Evolutionary conservation across 2,329 filamentous ascomycete species (phyloP).

Genomic region (Tympanopsis confertula): DNA sequence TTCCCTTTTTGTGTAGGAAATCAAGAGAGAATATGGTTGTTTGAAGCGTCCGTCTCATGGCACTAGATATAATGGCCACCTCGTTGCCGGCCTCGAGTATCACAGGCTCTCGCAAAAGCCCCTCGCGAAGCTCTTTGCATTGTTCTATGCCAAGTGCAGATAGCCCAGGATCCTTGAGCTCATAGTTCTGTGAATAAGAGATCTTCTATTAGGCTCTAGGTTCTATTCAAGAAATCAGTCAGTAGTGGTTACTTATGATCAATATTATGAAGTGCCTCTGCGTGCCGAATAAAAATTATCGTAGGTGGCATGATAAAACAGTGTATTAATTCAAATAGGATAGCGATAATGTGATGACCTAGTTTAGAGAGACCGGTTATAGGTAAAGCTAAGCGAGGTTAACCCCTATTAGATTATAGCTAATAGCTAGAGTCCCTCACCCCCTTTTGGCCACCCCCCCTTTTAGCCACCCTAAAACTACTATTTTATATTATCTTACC

Average conservation of each 20-base stretch:
- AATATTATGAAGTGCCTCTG: slow-evolving; percentile 53
- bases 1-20: slow-evolving; percentile 41
- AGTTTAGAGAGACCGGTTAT: too few relatives aligned
- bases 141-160: slow-evolving; percentile 35
- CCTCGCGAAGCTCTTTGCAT: slow-evolving; percentile 29
- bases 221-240: not conserved
- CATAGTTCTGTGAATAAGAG: slow-evolving; percentile 27
- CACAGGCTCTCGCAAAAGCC: slow-evolving; percentile 25
- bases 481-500: too few relatives aligned
- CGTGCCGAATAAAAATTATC: slow-evolving; percentile 80
- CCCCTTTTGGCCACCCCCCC: too few relatives aligned
- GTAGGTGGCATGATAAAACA: slow-evolving; percentile 41
- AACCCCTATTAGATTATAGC: slow-evolving; percentile 2
- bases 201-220: not conserved
- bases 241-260: slow-evolving; percentile 28
- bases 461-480: too few relatives aligned
- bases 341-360: slow-evolving; percentile 6
- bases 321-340: slow-evolving; percentile 2
- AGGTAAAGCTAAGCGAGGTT: slow-evolving; percentile 2
- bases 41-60: slow-evolving; percentile 55
- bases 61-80: slow-evolving; percentile 47
- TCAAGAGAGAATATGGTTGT: slow-evolving; percentile 46
- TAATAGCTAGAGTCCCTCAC: too few relatives aligned
- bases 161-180: slow-evolving; percentile 36
- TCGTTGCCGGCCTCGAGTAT: slow-evolving; percentile 26